Evolutionary conservation across 1,284 basidiomycete genomes (phyloP).

Genomic region (Hymenochaete sp.): DNA sequence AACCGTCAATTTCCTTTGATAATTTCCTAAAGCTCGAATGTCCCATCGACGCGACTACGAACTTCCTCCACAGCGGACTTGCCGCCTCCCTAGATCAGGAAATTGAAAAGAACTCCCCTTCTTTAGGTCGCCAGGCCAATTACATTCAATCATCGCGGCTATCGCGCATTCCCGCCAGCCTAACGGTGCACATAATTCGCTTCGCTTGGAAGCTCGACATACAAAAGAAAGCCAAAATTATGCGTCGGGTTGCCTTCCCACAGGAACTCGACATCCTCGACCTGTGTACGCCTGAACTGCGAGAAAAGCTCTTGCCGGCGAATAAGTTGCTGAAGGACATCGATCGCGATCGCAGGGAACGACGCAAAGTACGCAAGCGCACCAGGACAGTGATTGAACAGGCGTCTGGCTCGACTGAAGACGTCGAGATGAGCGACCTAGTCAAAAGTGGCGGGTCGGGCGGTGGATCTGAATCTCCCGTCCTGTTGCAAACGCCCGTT

Average conservation of each 20-base stretch:
- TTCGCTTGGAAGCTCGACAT: conserved; percentile 95
- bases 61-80: conserved; percentile 87
- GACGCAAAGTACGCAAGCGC: conserved; percentile 74
- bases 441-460: conserved; percentile 20
- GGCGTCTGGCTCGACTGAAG: conserved; percentile 24
- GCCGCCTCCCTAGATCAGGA: conserved; percentile 76
- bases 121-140: conserved; percentile 70
- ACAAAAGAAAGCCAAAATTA: conserved; percentile 85
- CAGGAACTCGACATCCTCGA: conserved; percentile 82
- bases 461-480: conserved; percentile 23
- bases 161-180: conserved; percentile 76
- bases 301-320: conserved; percentile 61
- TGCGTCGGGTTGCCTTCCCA: conserved; percentile 63
- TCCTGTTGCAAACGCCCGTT: conserved; percentile 10
- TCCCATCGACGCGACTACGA: conserved; percentile 81
- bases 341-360: conserved; percentile 78
- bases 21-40: conserved; percentile 86
- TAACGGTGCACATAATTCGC: conserved; percentile 88
- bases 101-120: conserved; percentile 79
- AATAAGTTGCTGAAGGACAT: conserved; percentile 69
- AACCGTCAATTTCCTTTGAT: conserved; percentile 56
- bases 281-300: conserved; percentile 74
- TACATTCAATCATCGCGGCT: conserved; percentile 84
- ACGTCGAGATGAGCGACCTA: conserved; percentile 37
- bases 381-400: conserved; percentile 42